These are phyloP conservation scores for Haberlea rhodopensis DNA, from an alignment of 257 asterid genomes.

Conservation along the genomic window DNA sequence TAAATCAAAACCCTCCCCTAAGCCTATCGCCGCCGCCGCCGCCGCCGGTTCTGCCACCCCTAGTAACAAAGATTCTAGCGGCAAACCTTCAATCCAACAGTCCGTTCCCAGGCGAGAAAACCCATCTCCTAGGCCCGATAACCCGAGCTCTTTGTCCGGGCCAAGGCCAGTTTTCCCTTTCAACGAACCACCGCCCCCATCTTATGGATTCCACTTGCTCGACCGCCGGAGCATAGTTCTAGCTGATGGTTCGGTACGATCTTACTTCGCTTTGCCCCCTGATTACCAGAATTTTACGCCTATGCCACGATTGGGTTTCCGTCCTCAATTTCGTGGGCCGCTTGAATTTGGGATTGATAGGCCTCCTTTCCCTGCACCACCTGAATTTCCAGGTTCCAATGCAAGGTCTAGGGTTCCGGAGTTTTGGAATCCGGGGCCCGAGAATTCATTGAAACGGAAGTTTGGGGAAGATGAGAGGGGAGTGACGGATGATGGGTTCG, in stretches of 20 bases:
- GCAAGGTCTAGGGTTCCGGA: constrained; percentile 46
- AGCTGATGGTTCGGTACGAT: constrained; percentile 80
- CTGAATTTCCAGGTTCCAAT: constrained; percentile 42
- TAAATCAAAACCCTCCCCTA: constrained; percentile 49
- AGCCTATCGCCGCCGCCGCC: constrained; percentile 25
- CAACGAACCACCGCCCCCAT: constrained; percentile 76
- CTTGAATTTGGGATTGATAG: constrained; percentile 47
- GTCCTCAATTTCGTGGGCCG: constrained; percentile 43
- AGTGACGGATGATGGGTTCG: constrained; percentile 62
- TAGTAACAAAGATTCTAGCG: constrained; percentile 24
- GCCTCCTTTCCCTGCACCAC: constrained; percentile 53
- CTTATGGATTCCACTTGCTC: constrained; percentile 91
- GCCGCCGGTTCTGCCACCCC: too few species aligned
- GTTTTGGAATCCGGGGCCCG: constrained; percentile 42
- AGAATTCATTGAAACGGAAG: constrained; percentile 63
- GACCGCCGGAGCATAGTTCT: constrained; percentile 72
- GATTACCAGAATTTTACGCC: constrained; percentile 67
- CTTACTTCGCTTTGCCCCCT: constrained; percentile 78
- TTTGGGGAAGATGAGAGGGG: constrained; percentile 72
- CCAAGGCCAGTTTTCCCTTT: constrained; percentile 44
- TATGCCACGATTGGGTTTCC: constrained; percentile 35
- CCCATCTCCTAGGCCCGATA: constrained; percentile 41
- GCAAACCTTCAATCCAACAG: constrained; percentile 36
- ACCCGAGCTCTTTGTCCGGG: constrained; percentile 31
- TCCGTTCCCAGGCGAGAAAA: constrained; percentile 37